Evolutionary conservation across 192 early-diverging fungal genomes (phyloP), one percentile per base, ranked within the genome.

Genomic region (Neocallimastix lanati): DNA sequence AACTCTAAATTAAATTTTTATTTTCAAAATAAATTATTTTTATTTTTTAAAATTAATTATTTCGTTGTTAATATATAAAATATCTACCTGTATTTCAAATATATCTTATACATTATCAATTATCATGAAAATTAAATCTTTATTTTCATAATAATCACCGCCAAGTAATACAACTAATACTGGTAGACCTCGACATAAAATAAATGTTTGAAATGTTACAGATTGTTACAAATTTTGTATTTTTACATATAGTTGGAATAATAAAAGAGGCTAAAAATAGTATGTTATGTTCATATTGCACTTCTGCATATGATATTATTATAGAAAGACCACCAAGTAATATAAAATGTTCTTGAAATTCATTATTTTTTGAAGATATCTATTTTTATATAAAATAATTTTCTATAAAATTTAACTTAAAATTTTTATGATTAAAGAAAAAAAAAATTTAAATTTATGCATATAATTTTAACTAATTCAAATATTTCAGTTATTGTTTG

Each of bases 191-290:
- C 88, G 82, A 79, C 90, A 91, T 15, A 87, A 88, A 67, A 91
- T 80, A 79, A 90, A 89, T 86, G 90, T 88, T 50, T 88, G 90
- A 4, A 90, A 83, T 30, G 87, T 87, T 25, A 84, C 28, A 1
- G 86, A 79, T n/a, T n/a, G n/a, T n/a, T n/a, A n/a, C n/a, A n/a
- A n/a, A n/a, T 28, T 83, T 87, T 11, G 83, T 83, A 29, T 83
- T 67, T 67, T 67, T 79, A 50, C 89, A 90, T 29, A 90, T 85
- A 28, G 85, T 84, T 28, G 81, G 78, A 29, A 88, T 85, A 83
- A 90, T 90, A 14, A 78, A 78, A 7, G 88, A 88, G 0, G 87
- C 87, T 76, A 85, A 85, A 18, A 84, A 76, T 29, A 86, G 83
- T 30, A 88, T 83, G 1, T 85, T 83, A 30, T 82, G 82, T 58